Percentiles rank a stretch among this genome's conserved stretches.
phyloP scores from a whole-genome alignment of 1,284 basidiomycete genomes.

The Polyporus tsugae region DNA sequence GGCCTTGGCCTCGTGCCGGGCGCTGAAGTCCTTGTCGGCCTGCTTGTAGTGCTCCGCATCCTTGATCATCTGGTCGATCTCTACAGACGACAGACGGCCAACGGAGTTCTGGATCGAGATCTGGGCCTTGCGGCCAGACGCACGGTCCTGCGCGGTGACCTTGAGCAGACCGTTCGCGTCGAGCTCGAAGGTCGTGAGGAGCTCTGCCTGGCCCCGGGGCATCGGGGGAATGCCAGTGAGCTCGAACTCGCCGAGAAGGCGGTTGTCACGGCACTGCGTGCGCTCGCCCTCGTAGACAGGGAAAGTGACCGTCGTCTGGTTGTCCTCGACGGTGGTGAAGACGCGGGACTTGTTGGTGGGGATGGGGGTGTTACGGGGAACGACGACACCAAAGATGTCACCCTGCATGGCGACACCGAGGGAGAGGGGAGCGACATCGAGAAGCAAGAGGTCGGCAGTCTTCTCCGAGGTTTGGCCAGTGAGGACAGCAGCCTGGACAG shows the following conservation, averaged over 20 bases:
- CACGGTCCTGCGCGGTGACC: constrained; percentile 94
- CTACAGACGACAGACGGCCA: constrained; percentile 91
- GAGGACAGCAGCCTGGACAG: constrained; percentile 96
- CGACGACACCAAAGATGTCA: constrained; percentile 96
- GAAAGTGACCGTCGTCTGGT: constrained; percentile 98
- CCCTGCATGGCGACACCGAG: constrained; percentile 99
- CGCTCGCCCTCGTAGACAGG: constrained; percentile 98
- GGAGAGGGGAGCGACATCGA: constrained; percentile 95
- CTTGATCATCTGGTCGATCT: constrained; percentile 99
- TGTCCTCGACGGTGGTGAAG: constrained; percentile 98
- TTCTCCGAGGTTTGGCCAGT: constrained; percentile 97
- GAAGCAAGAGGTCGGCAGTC: constrained; percentile 93
- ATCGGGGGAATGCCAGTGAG: constrained; percentile 96
- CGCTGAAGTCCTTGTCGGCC: constrained; percentile 96
- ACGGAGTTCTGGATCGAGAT: constrained; percentile 97
- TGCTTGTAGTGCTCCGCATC: constrained; percentile 96
- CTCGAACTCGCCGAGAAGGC: constrained; percentile 97
- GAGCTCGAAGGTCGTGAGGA: constrained; percentile 96
- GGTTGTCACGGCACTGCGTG: constrained; percentile 96
- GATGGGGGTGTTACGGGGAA: constrained; percentile 97
- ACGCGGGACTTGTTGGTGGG: constrained; percentile 96
- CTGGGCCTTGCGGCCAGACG: constrained; percentile 95
- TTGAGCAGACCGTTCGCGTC: constrained; percentile 97
- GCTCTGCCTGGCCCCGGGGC: constrained; percentile 96
- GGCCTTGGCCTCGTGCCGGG: constrained; percentile 95